Base-by-base conservation (phyloP, 176 grass and related monocot species). In the Musa beccarii region DNA sequence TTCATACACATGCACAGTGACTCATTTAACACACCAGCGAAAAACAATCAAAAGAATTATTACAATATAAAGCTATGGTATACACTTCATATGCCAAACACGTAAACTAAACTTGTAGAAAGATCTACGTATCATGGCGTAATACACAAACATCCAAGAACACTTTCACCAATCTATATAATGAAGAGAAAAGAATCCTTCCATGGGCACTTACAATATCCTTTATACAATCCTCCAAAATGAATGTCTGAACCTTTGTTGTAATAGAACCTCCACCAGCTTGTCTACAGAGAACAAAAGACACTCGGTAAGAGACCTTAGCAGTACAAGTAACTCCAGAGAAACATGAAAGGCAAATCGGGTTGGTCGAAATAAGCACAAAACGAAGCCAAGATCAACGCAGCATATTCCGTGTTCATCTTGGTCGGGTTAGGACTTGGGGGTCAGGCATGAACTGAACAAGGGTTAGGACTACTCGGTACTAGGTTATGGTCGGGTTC, bases 261-360 rank as follows among this genome's bases (percentile, higher is more conserved):
- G 90, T 87, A 79, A 98, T 72, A 82, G 62, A 91, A 68, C 86
- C 94, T 89, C 73, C 86, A 20, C 88, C 94, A 85, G 86, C 84
- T 82, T 87, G 79, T 84, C 94, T 98, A 80, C 61, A 84, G 49
- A 80, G 54, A 59, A 63, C 15, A 49, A 13, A 59, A 71, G 4
- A 22, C 21, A 69, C 59, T 56, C 52, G 52, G 50, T 26, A 67
- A 76, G 5, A 10, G n/a, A 16, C 16, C 16, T 59, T 43, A 29
- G 7, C 17, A 24, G 14, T 75, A 56, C 11, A 75, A 57, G 24
- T 75, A 57, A 43, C 34, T 43, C 4, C 8, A 29, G 13, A 10
- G 50, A 71, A 61, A 61, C 57, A 61, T 20, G 8, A 17, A 21
- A 8, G n/a, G 19, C 57, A 61, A 4, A 61, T 61, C n/a, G 0